Conservation (phyloP, 208 protist species). For the Leishmania gerbilli region DNA sequence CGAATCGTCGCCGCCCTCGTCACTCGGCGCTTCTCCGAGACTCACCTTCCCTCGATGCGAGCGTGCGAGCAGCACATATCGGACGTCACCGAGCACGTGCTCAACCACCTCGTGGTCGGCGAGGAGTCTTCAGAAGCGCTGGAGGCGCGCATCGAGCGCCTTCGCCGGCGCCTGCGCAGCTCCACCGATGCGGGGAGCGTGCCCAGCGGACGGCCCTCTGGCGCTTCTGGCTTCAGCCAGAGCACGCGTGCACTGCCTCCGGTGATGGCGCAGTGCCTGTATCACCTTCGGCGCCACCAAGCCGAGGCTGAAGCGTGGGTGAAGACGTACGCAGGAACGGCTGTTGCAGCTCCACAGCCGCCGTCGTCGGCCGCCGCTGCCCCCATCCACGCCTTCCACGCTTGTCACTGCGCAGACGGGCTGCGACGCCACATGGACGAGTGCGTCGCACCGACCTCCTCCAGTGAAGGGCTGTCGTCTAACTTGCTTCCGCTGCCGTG, state of each 20-base stretch:
- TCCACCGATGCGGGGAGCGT: background rate
- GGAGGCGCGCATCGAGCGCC: background rate
- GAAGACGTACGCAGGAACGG: constrained; percentile 11
- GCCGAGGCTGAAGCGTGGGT: constrained; percentile 13
- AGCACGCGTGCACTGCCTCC: constrained; percentile 21
- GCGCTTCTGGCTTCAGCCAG: background rate
- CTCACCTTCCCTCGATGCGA: constrained; percentile 23
- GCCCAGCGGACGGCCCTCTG: background rate
- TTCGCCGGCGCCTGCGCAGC: background rate
- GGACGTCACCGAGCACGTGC: constrained; percentile 10
- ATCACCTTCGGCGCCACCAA: constrained; percentile 16
- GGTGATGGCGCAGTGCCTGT: constrained; percentile 18
- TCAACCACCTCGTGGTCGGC: constrained; percentile 13
- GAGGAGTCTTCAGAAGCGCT: constrained; percentile 4
- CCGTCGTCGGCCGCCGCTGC: background rate
- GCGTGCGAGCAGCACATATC: constrained; percentile 20
- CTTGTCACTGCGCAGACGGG: constrained; percentile 12
- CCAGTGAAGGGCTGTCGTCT: background rate
- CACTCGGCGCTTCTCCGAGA: constrained; percentile 18
- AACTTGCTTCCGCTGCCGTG: constrained; percentile 12
- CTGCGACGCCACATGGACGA: background rate
- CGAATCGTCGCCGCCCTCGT: constrained; percentile 39
- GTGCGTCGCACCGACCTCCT: background rate
- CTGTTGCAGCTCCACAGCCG: background rate
- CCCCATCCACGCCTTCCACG: constrained; percentile 12